phyloP scores from a whole-genome alignment of 345 rosid species.

The Populus tremula region DNA sequence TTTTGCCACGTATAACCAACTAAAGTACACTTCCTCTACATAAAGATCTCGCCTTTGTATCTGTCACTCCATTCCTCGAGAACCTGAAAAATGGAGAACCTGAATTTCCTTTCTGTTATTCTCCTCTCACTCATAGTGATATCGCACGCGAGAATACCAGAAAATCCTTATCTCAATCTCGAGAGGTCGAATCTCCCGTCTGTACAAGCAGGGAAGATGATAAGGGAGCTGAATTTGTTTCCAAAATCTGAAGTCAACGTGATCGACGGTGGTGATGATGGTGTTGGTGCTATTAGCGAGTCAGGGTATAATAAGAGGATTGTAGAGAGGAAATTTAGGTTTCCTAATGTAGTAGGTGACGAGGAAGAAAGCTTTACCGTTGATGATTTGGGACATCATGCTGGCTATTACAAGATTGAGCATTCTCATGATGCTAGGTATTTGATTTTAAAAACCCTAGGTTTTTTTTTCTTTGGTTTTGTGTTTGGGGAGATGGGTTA shows the following conservation, averaged over 20 bases:
- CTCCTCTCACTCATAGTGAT: slow-evolving; percentile 25
- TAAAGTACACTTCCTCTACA: not conserved
- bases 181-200: slow-evolving; percentile 56
- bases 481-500: not conserved
- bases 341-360: slow-evolving; percentile 48
- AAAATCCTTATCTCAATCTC: slow-evolving; percentile 16
- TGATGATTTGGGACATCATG: slow-evolving; percentile 87
- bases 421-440: slow-evolving; percentile 79
- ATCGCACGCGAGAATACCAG: not conserved
- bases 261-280: slow-evolving; percentile 26
- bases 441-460: not conserved
- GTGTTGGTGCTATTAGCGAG: not conserved
- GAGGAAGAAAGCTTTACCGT: slow-evolving; percentile 33
- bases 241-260: slow-evolving; percentile 70
- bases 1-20: slow-evolving; percentile 17
- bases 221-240: slow-evolving; percentile 76
- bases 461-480: not conserved
- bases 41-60: not conserved
- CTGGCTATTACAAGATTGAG: slow-evolving; percentile 84
- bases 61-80: not conserved
- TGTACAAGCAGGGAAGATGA: slow-evolving; percentile 66
- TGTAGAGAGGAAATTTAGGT: slow-evolving; percentile 63
- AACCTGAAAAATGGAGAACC: slow-evolving; percentile 40
- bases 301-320: slow-evolving; percentile 29
- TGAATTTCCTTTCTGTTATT: slow-evolving; percentile 18